Evolutionary conservation across 2,329 filamentous ascomycete genomes (phyloP), one percentile per base, ranked within the genome.

Genomic region (Fusarium ramigenum): DNA sequence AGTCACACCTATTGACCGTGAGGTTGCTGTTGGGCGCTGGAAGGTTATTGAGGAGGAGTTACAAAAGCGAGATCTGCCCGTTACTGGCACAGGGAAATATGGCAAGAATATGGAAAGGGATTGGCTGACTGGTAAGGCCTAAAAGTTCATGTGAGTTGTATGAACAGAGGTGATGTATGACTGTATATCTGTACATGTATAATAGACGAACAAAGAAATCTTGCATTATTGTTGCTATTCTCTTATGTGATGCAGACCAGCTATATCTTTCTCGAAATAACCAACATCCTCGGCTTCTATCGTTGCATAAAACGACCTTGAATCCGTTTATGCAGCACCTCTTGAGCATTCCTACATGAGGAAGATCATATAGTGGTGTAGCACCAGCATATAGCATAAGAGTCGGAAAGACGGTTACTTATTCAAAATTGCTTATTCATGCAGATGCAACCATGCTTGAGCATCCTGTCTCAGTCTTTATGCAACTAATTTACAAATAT

Each of bases 41-140:
- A 96, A 96, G 89, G 82, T 95, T 56, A 93, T 96, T 78, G 88
- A 93, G 80, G 85, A 91, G 78, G 92, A 94, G 82, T 84, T 96
- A 71, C 83, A 83, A 78, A 86, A 88, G 79, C 85, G 91, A 63
- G 88, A 87, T 21, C 80, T 95, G 74, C 89, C 91, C 12, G 83
- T 90, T 21, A 84, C 83, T 7, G 89, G 89, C 6, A 83, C 84
- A 53, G 81, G 79, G 14, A 80, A 80, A 12, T 72, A 82, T 53
- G 73, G 79, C 19, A 83, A 82, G 78, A 83, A 83, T 72, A 84
- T 79, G 78, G 85, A 88, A 79, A 76, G 81, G 60, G 73, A 80
- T n/a, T 85, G 84, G 79, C 70, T 87, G 34, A 77, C 77, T 69
- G 85, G 85, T 25, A 83, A 81, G 72, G 69, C 71, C 39, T 85